Percentiles rank a stretch among this genome's conserved stretches.
phyloP scores from a whole-genome alignment of 257 asterid genomes.

The Thymus quinquecostatus region DNA sequence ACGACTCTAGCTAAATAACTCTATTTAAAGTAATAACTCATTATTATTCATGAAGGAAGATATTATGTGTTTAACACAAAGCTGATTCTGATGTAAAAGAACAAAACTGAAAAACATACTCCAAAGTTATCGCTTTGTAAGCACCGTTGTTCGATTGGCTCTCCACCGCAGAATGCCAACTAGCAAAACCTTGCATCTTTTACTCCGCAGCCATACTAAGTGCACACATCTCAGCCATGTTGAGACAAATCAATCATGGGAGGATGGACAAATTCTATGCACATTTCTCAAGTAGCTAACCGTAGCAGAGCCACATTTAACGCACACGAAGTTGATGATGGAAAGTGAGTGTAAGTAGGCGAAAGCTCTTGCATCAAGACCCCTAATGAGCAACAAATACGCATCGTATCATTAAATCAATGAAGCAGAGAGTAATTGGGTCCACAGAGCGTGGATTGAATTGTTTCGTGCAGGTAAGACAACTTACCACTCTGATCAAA shows the following conservation, averaged over 20 bases:
- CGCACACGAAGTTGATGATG: background rate
- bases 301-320: background rate
- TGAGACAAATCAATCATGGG: background rate
- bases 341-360: background rate
- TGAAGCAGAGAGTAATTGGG: background rate
- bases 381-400: conserved; percentile 11
- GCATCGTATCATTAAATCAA: background rate
- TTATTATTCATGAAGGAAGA: background rate
- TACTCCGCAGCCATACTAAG: conserved; percentile 13
- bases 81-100: background rate
- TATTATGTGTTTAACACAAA: background rate
- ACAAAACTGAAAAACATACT: background rate
- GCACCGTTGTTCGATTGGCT: background rate
- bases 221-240: conserved; percentile 1
- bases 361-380: conserved; percentile 4
- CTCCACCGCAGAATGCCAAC: conserved; percentile 26
- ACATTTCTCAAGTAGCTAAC: conserved; percentile 26
- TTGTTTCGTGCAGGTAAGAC: background rate
- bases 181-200: conserved; percentile 1
- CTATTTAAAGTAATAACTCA: background rate
- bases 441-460: background rate
- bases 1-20: too few relatives aligned
- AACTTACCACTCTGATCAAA: conserved; percentile 38
- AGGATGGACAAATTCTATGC: background rate
- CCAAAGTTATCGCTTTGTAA: conserved; percentile 11